Conservation (phyloP, 1,284 basidiomycete genomes). For the Irpex sp. region DNA sequence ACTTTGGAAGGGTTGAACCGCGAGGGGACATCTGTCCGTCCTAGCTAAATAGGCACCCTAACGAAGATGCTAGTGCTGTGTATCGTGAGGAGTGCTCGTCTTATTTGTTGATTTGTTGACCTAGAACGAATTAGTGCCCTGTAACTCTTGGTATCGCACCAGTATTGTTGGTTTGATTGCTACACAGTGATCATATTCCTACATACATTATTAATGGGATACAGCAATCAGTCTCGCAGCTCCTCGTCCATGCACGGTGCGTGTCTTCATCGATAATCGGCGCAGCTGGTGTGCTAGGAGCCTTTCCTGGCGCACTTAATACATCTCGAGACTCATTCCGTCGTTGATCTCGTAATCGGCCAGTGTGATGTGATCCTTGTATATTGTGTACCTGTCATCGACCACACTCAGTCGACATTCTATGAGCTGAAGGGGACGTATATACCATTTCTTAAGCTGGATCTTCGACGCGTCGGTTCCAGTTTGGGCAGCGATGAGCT, state of each 20-base stretch:
- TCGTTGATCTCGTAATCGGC: constrained; percentile 94
- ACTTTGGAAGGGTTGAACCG: constrained; percentile 23
- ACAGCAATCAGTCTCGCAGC: background rate
- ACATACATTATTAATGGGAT: background rate
- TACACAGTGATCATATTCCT: background rate
- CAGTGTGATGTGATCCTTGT: constrained; percentile 94
- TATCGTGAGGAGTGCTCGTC: too few relatives aligned
- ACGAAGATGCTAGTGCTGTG: too few relatives aligned
- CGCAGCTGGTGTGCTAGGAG: background rate
- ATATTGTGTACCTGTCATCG: constrained; percentile 76
- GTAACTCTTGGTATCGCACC: too few relatives aligned
- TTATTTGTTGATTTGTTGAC: too few relatives aligned
- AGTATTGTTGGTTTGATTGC: background rate
- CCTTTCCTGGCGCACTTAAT: constrained; percentile 36
- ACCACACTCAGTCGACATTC: background rate
- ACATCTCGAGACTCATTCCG: constrained; percentile 94
- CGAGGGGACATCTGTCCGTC: background rate
- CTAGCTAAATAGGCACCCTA: background rate
- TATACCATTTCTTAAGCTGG: constrained; percentile 93
- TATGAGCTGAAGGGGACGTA: constrained; percentile 6
- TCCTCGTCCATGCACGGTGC: background rate
- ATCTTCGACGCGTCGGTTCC: constrained; percentile 89
- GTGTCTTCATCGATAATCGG: background rate
- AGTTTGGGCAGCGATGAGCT: constrained; percentile 94
- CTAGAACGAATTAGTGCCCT: too few relatives aligned